Evolutionary conservation across 139 green algal genomes (phyloP).

Genomic region (Trebouxia sp.): DNA sequence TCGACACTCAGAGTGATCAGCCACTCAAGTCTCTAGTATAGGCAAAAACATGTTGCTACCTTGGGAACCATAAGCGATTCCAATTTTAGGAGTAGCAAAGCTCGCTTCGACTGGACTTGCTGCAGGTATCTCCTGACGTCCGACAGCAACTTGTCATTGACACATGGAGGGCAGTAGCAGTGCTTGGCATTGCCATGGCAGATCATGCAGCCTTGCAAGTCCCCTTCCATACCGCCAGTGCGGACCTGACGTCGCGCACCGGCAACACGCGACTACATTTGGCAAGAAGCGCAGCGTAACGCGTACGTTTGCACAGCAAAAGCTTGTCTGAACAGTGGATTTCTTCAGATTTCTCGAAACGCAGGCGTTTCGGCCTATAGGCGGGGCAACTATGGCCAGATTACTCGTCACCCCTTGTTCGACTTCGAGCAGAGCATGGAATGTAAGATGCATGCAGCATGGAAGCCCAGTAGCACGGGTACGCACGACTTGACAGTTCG

Average conservation of each 20-base stretch:
- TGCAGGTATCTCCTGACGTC: background rate
- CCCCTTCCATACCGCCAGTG: background rate
- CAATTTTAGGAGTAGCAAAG: background rate
- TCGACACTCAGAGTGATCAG: too few relatives aligned
- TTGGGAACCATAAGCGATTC: background rate
- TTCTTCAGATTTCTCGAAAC: too few relatives aligned
- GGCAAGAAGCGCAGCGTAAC: too few relatives aligned
- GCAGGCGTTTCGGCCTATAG: too few relatives aligned
- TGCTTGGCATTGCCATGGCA: background rate
- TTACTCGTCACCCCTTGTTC: too few relatives aligned
- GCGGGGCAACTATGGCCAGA: too few relatives aligned
- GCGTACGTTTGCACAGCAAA: background rate
- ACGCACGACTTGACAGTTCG: too few relatives aligned
- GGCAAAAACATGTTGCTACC: background rate
- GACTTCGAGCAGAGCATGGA: too few relatives aligned
- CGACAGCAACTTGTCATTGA: background rate
- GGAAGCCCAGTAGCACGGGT: too few relatives aligned
- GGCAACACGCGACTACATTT: too few relatives aligned
- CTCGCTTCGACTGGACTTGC: background rate
- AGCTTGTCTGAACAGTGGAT: background rate
- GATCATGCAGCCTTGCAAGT: background rate
- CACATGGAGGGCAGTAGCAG: slow-evolving; percentile 3
- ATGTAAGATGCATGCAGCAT: too few relatives aligned
- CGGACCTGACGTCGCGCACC: too few relatives aligned
- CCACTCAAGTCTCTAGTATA: background rate